A percentile compares a stretch with the other conserved stretches of the same genome.
Evolutionary conservation across 495 filamentous ascomycete genomes (phyloP).

Genomic region (Penicillium turbatum): DNA sequence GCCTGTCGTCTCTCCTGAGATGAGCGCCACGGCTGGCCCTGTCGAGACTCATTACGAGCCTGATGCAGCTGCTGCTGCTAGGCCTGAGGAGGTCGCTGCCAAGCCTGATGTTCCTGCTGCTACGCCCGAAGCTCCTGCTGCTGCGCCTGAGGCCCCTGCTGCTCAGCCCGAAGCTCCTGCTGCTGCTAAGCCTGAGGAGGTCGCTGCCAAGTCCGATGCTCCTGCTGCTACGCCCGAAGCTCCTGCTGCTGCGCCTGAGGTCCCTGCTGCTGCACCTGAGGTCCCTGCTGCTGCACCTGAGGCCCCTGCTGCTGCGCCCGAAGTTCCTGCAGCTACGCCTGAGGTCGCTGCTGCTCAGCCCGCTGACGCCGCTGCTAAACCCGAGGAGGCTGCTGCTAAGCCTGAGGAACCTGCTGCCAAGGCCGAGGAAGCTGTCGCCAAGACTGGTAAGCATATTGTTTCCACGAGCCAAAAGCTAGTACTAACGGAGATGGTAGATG

Average conservation of each 20-base stretch:
- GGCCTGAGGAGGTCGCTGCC: background rate
- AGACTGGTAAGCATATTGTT: slow-evolving; percentile 14
- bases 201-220: background rate
- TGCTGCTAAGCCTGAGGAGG: background rate
- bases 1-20: background rate
- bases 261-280: background rate
- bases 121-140: background rate
- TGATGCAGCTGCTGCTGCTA: background rate
- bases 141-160: background rate
- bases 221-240: background rate
- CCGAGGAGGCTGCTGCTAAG: background rate
- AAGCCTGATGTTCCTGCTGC: background rate
- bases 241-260: background rate
- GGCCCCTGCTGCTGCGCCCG: background rate
- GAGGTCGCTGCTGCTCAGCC: background rate
- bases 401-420: slow-evolving; percentile 5
- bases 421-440: slow-evolving; percentile 11
- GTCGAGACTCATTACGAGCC: background rate
- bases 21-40: background rate
- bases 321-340: background rate
- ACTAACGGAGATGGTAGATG: background rate
- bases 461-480: background rate
- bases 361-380: background rate
- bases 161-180: background rate
- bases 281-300: background rate